Conservation (phyloP, 164 flowering plant genomes). For the Chimonanthus salicifolius region DNA sequence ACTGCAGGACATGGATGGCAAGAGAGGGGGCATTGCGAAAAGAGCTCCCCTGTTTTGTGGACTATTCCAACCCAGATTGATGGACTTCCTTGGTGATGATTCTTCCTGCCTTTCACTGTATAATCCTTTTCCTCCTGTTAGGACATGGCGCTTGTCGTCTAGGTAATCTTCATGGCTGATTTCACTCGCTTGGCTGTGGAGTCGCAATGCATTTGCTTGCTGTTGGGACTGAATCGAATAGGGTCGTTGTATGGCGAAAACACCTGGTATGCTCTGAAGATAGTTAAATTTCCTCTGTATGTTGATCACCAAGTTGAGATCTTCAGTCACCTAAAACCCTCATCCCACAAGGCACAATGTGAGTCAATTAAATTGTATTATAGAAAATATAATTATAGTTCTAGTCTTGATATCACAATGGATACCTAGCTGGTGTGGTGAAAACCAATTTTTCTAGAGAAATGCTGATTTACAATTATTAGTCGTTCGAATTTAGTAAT, state of each 20-base stretch:
- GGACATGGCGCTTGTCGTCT: conserved; percentile 22
- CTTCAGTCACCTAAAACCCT: conserved; percentile 50
- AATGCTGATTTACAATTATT: too few species aligned
- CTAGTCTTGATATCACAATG: too few species aligned
- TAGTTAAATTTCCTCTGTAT: conserved; percentile 72
- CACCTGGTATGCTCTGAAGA: conserved; percentile 61
- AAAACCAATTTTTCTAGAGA: too few species aligned
- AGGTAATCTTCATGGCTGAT: conserved; percentile 8
- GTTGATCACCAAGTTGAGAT: conserved; percentile 60
- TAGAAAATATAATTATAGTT: background rate
- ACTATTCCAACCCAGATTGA: conserved; percentile 52
- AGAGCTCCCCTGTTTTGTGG: conserved; percentile 35
- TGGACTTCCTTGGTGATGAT: conserved; percentile 30
- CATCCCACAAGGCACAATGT: background rate
- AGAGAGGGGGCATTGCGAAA: conserved; percentile 48
- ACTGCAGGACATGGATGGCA: conserved; percentile 38
- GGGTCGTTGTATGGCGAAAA: conserved; percentile 58
- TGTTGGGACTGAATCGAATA: conserved; percentile 25
- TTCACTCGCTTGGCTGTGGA: conserved; percentile 18
- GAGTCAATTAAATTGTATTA: background rate
- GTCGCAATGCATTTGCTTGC: conserved; percentile 23
- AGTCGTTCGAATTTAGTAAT: too few species aligned
- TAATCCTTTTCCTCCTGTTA: conserved; percentile 37
- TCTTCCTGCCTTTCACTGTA: conserved; percentile 19
- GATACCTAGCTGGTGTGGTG: too few species aligned